phyloP scores from a whole-genome alignment of 2,329 filamentous ascomycete species.

The Fonsecaea erecta region DNA sequence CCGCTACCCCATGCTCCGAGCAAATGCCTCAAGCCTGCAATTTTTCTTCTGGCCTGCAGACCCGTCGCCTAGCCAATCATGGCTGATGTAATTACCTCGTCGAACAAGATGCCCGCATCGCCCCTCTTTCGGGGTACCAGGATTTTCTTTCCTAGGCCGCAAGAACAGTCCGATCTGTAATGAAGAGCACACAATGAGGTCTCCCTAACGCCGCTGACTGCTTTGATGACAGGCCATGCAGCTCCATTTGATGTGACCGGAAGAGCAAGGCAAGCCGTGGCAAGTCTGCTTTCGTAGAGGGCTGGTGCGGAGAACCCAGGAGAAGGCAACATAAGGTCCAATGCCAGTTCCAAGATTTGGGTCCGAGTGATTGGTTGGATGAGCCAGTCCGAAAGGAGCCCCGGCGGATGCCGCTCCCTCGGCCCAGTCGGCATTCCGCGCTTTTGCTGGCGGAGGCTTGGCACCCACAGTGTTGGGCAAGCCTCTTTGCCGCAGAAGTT shows the following conservation, averaged over 20 bases:
- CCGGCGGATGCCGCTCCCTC: background rate
- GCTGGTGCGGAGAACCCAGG: background rate
- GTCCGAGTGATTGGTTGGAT: slow-evolving; percentile 5
- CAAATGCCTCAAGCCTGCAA: slow-evolving; percentile 29
- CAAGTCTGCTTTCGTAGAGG: background rate
- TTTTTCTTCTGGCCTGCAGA: slow-evolving; percentile 35
- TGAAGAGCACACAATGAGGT: background rate
- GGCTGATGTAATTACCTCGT: slow-evolving; percentile 24
- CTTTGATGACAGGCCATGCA: background rate
- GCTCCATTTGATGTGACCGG: background rate
- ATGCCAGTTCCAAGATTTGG: background rate
- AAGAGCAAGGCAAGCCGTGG: background rate
- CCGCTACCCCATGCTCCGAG: slow-evolving; percentile 21
- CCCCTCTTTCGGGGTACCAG: background rate
- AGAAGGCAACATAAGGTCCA: slow-evolving; percentile 14
- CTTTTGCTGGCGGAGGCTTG: slow-evolving; percentile 12
- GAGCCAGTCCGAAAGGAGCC: background rate
- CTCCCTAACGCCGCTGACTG: background rate
- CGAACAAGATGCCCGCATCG: background rate
- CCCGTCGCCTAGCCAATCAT: slow-evolving; percentile 27
- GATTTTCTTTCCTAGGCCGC: background rate
- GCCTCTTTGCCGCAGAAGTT: background rate
- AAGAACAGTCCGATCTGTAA: background rate
- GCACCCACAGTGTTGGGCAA: background rate
- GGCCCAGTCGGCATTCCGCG: slow-evolving; percentile 12